Evolutionary conservation across 2,329 filamentous ascomycete species (phyloP), one percentile per base, ranked within the genome.

Genomic region (Fusarium napiforme): DNA sequence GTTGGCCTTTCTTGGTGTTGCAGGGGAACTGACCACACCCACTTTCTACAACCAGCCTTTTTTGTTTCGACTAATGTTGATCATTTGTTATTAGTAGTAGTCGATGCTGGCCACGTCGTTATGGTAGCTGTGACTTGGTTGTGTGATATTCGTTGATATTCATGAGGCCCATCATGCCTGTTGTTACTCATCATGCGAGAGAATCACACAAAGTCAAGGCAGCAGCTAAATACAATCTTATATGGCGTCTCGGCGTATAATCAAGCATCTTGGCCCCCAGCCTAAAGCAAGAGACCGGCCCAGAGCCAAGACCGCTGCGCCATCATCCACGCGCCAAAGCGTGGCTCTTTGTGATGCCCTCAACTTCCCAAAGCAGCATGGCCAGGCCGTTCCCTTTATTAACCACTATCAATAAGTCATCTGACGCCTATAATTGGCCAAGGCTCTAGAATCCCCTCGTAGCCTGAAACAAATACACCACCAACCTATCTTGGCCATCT

Each of bases 381-480:
- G 43, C 55, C 45, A 40, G 42, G 50, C 47, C 66, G 59, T 52
- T 40, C 52, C 55, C 43, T 60, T 65, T 55, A 61, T 63, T 63
- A 56, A 53, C 39, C 45, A 46, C 46, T 43, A 34, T 19, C 37
- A 42, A 42, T 49, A 60, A 72, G 64, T 70, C 60, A 69, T 75
- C 43, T 49, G 37, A 34, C 36, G 47, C 30, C 50, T 49, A 64
- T 55, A 18, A 71, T 70, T 70, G 68, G 73, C 30, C 43, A 53
- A 59, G 69, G 30, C 11, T 11, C 53, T 32, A 50, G 11, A 52
- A 40, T 37, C 34, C 58, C 46, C 57, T 62, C 23, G 42, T 72
- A 49, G 49, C 60, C 72, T 74, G 72, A 74, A 74, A 75, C 72
- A 74, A 69, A 69, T 56, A 56, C 56, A 71, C 52, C 60, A 52